Base-by-base conservation (phyloP, 441 rosid genomes). In the Erodium texanum region DNA sequence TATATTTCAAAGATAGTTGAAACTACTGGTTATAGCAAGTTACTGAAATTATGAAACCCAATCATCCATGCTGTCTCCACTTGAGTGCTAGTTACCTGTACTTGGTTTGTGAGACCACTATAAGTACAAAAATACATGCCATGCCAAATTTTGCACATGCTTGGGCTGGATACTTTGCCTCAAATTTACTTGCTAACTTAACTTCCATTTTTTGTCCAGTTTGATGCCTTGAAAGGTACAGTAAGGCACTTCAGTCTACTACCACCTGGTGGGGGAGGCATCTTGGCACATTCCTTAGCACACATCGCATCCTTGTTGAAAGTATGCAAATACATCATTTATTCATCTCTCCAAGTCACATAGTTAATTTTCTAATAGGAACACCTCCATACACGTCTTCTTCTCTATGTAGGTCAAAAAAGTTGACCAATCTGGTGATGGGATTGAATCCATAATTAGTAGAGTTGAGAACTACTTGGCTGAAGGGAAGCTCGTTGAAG, bases 201-300 rank as follows among this genome's bases (percentile, higher is more conserved):
- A 62, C 63, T 24, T 52, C 16, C 61, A 8, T 70, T 66, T 19
- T 66, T 68, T 24, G 66, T 77, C 68, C 89, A 92, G 97, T 92
- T 95, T 64, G 85, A 87, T 68, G 77, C 83, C 59, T 80, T 95
- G 82, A 90, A 90, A 82, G 93, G 93, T 69, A 83, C 85, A 43
- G 82, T 89, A 12, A 81, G 92, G 75, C 98, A 95, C 80, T 93
- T 82, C 82, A 90, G 89, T 79, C 84, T 95, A 69, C 85, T 95
- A 72, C 98, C 95, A 73, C 85, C 86, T 1, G 95, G 93, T 69
- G 98, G 99, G 0, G 92, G 97, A 32, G 89, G 93, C 78, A 83
- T 92, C 71, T 71, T 87, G 80, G 83, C 99, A 3, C 97, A 95
- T 80, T 83, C 90, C 66, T 68, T 89, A 74, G 97, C 96, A 34